Evolutionary conservation across 139 green algal species (phyloP).

Genomic region (Dunaliella sp.): DNA sequence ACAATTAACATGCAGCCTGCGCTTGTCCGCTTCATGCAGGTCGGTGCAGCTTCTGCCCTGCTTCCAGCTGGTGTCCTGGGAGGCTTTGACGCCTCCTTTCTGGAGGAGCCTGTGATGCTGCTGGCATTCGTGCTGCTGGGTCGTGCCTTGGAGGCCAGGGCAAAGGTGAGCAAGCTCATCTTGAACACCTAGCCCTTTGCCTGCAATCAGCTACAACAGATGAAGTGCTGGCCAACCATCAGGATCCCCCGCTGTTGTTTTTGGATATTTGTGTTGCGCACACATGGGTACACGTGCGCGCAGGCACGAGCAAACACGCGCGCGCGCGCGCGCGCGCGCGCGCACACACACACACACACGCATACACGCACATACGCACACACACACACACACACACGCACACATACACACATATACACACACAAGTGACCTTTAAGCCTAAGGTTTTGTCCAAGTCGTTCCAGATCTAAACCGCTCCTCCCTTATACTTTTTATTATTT

Average conservation of each 20-base stretch:
- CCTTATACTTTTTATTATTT: too few species aligned
- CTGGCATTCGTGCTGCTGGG: conserved; percentile 93
- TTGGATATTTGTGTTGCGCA: neutral
- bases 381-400: neutral
- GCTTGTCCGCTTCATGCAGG: neutral
- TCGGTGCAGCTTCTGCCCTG: neutral
- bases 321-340: too few species aligned
- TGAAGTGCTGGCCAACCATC: too few species aligned
- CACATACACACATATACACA: neutral
- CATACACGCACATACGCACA: neutral
- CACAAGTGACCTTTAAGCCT: too few species aligned
- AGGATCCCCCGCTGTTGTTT: too few species aligned
- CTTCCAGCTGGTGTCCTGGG: conserved; percentile 43
- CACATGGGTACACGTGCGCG: neutral
- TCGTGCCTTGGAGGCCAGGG: conserved; percentile 73
- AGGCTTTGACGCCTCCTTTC: conserved; percentile 65
- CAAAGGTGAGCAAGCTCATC: conserved; percentile 45
- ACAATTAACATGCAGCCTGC: neutral
- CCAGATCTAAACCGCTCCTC: too few species aligned
- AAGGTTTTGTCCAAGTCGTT: too few species aligned
- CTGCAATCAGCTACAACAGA: neutral
- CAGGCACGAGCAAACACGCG: neutral
- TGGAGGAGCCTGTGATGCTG: conserved; percentile 96
- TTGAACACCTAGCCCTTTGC: neutral
- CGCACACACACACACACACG: neutral